A percentile compares a stretch with the other conserved stretches of the same genome.
Evolutionary conservation across 2,329 filamentous ascomycete species (phyloP).

Genomic region (Scedosporium minutisporum): DNA sequence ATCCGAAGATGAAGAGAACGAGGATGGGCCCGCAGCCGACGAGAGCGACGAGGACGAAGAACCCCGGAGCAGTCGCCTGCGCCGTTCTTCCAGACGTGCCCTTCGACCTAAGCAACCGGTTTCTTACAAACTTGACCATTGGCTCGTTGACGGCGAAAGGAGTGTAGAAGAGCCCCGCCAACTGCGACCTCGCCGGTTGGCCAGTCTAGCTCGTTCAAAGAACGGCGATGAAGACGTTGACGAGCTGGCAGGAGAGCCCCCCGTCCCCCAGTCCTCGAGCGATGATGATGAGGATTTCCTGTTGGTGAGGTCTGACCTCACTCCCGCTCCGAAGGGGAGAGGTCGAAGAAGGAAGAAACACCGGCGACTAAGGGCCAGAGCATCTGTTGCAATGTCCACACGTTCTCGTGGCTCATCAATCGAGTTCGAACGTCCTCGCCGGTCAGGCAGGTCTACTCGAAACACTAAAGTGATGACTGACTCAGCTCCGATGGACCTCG

Average conservation of each 20-base stretch:
- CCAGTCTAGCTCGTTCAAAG: slow-evolving; percentile 4
- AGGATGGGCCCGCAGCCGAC: slow-evolving; percentile 4
- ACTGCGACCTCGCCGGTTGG: slow-evolving; percentile 18
- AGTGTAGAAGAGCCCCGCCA: background rate
- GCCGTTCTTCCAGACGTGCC: background rate
- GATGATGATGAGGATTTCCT: slow-evolving; percentile 24
- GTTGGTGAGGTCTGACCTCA: slow-evolving; percentile 28
- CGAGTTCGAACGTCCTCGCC: slow-evolving; percentile 41
- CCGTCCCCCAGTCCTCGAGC: slow-evolving; percentile 14
- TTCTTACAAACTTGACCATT: background rate
- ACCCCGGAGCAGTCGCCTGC: slow-evolving; percentile 2
- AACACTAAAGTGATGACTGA: slow-evolving; percentile 39
- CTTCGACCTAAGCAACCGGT: background rate
- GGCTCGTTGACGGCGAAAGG: background rate
- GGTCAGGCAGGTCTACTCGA: slow-evolving; percentile 37
- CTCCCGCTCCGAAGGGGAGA: background rate
- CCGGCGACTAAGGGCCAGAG: slow-evolving; percentile 1
- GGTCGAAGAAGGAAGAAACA: background rate
- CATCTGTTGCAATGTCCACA: slow-evolving; percentile 9
- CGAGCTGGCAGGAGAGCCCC: slow-evolving; percentile 21
- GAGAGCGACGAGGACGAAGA: slow-evolving; percentile 1
- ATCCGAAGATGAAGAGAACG: slow-evolving; percentile 16
- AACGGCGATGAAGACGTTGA: slow-evolving; percentile 15
- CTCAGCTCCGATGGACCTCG: slow-evolving; percentile 46
- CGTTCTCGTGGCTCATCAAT: slow-evolving; percentile 32